Evolutionary conservation across 2,329 filamentous ascomycete species (phyloP).

Genomic region (Fusarium vanettenii): DNA sequence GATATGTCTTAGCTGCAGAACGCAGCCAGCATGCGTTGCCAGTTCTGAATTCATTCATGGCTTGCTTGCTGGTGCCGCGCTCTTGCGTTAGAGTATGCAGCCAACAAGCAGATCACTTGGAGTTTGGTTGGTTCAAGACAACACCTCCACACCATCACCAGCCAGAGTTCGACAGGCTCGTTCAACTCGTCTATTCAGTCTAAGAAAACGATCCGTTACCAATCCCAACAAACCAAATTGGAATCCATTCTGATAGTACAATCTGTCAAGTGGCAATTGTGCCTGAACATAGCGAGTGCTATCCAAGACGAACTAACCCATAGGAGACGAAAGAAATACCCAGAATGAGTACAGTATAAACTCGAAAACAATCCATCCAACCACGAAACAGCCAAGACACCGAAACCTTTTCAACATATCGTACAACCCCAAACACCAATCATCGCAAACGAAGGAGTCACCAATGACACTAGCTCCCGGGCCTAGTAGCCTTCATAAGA

Average conservation of each 20-base stretch:
- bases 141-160: neutral
- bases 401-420: neutral
- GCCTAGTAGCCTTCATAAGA: neutral
- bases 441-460: neutral
- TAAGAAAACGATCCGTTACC: neutral
- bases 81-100: slow-evolving; percentile 14
- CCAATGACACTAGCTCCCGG: neutral
- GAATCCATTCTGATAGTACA: neutral
- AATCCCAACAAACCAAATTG: neutral
- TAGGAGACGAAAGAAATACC: neutral
- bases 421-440: neutral
- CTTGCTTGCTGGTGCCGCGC: slow-evolving; percentile 1
- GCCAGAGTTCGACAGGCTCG: neutral
- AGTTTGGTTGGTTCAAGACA: neutral
- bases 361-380: neutral
- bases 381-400: neutral
- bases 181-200: neutral
- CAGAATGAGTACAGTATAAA: neutral
- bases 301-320: neutral
- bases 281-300: neutral
- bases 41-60: neutral
- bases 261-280: neutral
- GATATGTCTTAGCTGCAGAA: neutral
- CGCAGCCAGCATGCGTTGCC: neutral
- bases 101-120: slow-evolving; percentile 3